Evolutionary conservation across 1,284 basidiomycete species (phyloP).

Genomic region (Papiliotrema terrestris): DNA sequence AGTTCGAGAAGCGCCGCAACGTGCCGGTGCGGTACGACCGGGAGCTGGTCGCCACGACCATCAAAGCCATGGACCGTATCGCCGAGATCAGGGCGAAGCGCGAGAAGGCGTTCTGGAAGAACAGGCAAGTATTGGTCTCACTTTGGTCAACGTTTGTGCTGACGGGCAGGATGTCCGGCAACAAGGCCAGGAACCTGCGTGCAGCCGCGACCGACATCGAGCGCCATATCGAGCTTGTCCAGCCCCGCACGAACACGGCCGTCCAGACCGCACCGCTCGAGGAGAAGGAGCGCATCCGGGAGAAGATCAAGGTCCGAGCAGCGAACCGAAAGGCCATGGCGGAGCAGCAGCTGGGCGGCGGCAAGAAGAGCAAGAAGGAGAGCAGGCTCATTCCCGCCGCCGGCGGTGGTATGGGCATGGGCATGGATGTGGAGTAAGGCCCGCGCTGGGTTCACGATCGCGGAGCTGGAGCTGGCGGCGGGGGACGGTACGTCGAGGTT

Average conservation of each 20-base stretch:
- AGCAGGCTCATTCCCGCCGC: conserved; percentile 62
- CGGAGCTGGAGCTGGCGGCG: too few relatives aligned
- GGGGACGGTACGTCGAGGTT: too few relatives aligned
- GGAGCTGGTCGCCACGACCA: conserved; percentile 87
- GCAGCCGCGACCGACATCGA: conserved; percentile 56
- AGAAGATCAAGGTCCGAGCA: conserved; percentile 74
- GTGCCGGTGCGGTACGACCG: conserved; percentile 97
- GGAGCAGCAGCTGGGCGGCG: conserved; percentile 30
- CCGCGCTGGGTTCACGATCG: not conserved
- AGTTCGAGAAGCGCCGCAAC: conserved; percentile 99
- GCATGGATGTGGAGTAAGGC: conserved; percentile 33
- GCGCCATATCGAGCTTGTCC: conserved; percentile 61
- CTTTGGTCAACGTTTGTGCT: not conserved
- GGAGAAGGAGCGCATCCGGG: conserved; percentile 52
- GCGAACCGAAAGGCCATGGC: conserved; percentile 56
- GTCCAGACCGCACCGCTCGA: conserved; percentile 51
- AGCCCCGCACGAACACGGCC: conserved; percentile 55
- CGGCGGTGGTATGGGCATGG: conserved; percentile 51
- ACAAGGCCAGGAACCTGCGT: conserved; percentile 40
- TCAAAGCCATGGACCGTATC: conserved; percentile 95
- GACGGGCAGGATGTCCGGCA: conserved; percentile 68
- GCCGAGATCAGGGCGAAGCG: conserved; percentile 87
- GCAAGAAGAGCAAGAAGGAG: conserved; percentile 49
- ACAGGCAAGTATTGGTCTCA: conserved; percentile 58
- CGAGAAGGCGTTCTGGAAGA: conserved; percentile 97